Base-by-base conservation (phyloP, 441 rosid species). In the Macaranga tanarius region DNA sequence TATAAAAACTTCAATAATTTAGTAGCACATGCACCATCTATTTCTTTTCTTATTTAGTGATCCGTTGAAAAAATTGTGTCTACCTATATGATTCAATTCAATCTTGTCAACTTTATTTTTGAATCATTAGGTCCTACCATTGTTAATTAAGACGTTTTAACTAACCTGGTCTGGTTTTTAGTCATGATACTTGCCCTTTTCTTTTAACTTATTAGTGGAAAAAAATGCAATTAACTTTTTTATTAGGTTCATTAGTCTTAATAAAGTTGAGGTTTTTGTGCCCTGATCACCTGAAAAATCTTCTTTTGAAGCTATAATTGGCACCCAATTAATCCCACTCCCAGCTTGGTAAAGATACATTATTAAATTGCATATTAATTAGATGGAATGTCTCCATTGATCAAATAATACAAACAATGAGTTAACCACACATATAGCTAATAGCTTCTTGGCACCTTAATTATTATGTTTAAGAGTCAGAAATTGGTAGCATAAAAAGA, bases 11-110 rank as follows among this genome's bases (percentile, higher is more conserved):
- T 63, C 76, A 77, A 82, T 82, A 77, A 82, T 82, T 79, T 77
- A 73, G 40, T 0, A n/a, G 72, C 86, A 77, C 83, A 79, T 83
- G 81, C 76, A 72, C 44, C 65, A 16, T 38, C 31, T 65, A 31
- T 50, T 20, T 60, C 62, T 69, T 62, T 69, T 25, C 57, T 20
- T 38, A 51, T 58, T 28, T 74, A 62, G n/a, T 44, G 59, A 71
- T 66, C 71, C 65, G 38, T 75, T 44, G 72, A 74, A 74, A 80
- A 48, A 70, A 25, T 57, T 73, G 34, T 76, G 65, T 23, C 77
- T 22, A 47, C 63, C 66, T 22, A 25, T n/a, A 28, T 7, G 26
- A 45, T 23, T 40, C 40, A 50, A 57, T 69, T 58, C 61, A 58
- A 69, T 75, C 81, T 72, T 81, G 60, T 72, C 84, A 65, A 60